Evolutionary conservation across 2,329 filamentous ascomycete species (phyloP).

Genomic region (Colletotrichum chlorophyti): DNA sequence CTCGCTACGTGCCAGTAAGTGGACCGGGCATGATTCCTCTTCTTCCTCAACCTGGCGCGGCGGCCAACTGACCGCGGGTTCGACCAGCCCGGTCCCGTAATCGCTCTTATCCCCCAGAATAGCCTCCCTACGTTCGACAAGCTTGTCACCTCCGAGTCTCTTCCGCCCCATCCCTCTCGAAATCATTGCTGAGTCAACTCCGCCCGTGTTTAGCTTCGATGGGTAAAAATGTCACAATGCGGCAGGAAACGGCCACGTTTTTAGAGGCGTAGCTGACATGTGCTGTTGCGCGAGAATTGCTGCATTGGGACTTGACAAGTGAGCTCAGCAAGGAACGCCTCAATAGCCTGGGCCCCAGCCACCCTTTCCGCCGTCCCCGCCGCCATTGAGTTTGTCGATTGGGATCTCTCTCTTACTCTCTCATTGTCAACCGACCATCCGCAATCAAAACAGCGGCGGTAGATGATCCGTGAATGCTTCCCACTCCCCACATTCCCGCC

Average conservation of each 20-base stretch:
- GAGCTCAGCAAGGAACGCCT: background rate
- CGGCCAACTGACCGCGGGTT: background rate
- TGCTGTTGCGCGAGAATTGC: background rate
- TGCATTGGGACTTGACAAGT: slow-evolving; percentile 1
- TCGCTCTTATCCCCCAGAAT: slow-evolving; percentile 2
- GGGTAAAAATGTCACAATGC: background rate
- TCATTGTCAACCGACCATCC: background rate
- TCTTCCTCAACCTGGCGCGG: slow-evolving; percentile 3
- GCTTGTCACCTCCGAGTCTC: background rate
- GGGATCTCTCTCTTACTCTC: slow-evolving; percentile 3
- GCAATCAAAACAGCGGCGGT: slow-evolving; percentile 22
- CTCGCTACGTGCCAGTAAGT: background rate
- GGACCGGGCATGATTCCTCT: slow-evolving; percentile 3
- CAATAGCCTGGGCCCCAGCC: slow-evolving; percentile 8
- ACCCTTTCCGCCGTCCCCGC: background rate
- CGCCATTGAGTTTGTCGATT: background rate
- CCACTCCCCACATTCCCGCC: slow-evolving; percentile 25
- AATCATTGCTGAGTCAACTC: background rate
- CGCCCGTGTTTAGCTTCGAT: background rate
- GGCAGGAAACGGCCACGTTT: slow-evolving; percentile 9
- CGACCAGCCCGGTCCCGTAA: background rate
- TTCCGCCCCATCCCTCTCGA: background rate
- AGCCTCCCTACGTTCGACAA: background rate
- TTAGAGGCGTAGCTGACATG: background rate
- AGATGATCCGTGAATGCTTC: slow-evolving; percentile 28